phyloP scores from a whole-genome alignment of 2,329 filamentous ascomycete species.

The Celoporthe dispersa region DNA sequence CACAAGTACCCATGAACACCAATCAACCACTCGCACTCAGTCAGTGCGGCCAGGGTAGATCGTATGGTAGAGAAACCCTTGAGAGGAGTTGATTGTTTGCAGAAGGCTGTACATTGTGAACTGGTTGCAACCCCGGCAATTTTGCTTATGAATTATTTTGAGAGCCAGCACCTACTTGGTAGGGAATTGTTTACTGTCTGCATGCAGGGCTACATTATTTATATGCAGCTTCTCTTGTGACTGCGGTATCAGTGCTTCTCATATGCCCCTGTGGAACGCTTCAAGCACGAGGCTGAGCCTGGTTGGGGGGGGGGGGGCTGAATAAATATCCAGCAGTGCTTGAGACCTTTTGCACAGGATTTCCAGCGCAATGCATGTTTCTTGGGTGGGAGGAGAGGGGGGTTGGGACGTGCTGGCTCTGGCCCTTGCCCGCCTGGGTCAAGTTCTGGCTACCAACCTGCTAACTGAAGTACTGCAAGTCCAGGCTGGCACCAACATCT shows the following conservation, averaged over 20 bases:
- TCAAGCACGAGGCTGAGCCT: no score
- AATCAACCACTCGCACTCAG: background rate
- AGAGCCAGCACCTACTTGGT: background rate
- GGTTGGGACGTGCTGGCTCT: background rate
- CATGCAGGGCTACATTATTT: background rate
- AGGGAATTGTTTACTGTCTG: background rate
- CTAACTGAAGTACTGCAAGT: background rate
- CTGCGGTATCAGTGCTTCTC: background rate
- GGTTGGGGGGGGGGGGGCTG: no score
- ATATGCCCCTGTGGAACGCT: background rate
- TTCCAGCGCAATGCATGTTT: background rate
- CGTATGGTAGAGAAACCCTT: background rate
- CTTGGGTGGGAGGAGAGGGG: background rate
- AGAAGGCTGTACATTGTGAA: background rate
- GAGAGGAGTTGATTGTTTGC: background rate
- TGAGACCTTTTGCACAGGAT: no score
- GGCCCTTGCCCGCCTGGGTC: no score
- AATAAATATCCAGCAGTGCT: background rate
- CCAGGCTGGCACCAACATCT: background rate
- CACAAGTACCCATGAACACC: background rate
- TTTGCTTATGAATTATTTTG: background rate
- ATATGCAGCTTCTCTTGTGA: background rate
- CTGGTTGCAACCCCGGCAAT: background rate
- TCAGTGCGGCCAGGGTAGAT: background rate
- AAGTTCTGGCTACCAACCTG: no score